Evolutionary conservation across 371 early-diverging fungal genomes (phyloP).

Genomic region (Mucor irregularis): DNA sequence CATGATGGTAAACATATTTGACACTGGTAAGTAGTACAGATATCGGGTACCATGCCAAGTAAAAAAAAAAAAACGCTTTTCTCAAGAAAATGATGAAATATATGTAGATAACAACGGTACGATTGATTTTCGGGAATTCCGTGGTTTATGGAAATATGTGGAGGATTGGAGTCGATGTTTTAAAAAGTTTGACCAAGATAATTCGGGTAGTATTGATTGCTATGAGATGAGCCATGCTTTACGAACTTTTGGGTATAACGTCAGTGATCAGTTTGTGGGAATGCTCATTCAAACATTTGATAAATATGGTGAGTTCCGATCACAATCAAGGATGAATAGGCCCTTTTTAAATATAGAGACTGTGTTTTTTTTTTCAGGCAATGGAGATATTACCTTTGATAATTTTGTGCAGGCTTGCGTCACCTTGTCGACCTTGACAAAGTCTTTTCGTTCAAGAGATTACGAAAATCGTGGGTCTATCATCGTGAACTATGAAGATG

Average conservation of each 20-base stretch:
- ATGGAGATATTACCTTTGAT: slow-evolving; percentile 77
- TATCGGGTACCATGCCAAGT: too few species aligned
- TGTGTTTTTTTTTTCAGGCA: slow-evolving; percentile 23
- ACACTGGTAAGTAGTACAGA: slow-evolving; percentile 43
- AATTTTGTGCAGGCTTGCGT: slow-evolving; percentile 85
- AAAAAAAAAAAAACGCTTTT: too few species aligned
- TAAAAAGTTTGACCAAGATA: slow-evolving; percentile 77
- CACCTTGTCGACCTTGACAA: slow-evolving; percentile 75
- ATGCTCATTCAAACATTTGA: slow-evolving; percentile 72
- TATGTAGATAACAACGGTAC: slow-evolving; percentile 84
- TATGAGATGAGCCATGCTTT: slow-evolving; percentile 75
- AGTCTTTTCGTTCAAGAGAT: slow-evolving; percentile 74
- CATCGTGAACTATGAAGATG: slow-evolving; percentile 74
- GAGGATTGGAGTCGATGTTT: slow-evolving; percentile 80
- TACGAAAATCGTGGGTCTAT: slow-evolving; percentile 75
- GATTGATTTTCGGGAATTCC: slow-evolving; percentile 92
- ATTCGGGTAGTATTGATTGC: slow-evolving; percentile 74
- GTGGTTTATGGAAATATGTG: slow-evolving; percentile 75
- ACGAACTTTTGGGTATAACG: slow-evolving; percentile 73
- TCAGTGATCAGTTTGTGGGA: slow-evolving; percentile 56
- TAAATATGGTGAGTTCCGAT: slow-evolving; percentile 50
- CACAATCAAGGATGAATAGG: neutral
- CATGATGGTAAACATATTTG: slow-evolving; percentile 70
- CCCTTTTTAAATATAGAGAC: neutral
- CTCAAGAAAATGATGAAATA: neutral